Evolutionary conservation across 2,329 filamentous ascomycete species (phyloP).

Genomic region (Xylogone sp.): DNA sequence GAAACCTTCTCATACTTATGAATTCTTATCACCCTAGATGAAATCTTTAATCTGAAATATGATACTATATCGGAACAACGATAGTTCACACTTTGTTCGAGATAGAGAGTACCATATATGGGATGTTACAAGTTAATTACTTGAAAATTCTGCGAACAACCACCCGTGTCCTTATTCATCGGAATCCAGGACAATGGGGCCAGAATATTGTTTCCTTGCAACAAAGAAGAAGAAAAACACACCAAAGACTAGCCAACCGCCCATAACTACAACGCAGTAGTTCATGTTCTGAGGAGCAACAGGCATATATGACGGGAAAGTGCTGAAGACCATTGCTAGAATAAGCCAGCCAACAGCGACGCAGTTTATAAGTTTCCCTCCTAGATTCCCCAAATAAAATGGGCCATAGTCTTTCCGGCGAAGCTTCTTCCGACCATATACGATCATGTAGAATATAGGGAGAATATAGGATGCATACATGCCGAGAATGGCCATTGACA

Average conservation of each 20-base stretch:
- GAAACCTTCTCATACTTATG: neutral
- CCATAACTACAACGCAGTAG: constrained; percentile 39
- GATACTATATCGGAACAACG: too few relatives aligned
- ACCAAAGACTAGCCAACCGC: constrained; percentile 34
- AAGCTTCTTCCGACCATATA: constrained; percentile 29
- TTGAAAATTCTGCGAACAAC: neutral
- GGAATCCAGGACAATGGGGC: constrained; percentile 13
- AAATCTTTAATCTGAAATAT: too few relatives aligned
- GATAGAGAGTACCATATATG: too few relatives aligned
- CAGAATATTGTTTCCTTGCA: constrained; percentile 23
- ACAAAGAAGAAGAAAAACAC: constrained; percentile 29
- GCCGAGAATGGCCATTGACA: constrained; percentile 39
- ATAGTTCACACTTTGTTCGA: too few relatives aligned
- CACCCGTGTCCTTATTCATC: neutral
- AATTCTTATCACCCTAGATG: too few relatives aligned
- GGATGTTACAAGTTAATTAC: too few relatives aligned
- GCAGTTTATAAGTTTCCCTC: constrained; percentile 35
- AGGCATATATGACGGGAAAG: constrained; percentile 37
- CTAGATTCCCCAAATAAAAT: constrained; percentile 26
- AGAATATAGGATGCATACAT: constrained; percentile 41
- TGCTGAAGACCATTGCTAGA: constrained; percentile 41
- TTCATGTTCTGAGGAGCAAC: constrained; percentile 42
- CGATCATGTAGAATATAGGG: constrained; percentile 34
- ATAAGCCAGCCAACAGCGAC: constrained; percentile 39
- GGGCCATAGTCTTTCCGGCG: constrained; percentile 20